A percentile compares a stretch with the other conserved stretches of the same genome.
Conservation (phyloP, 2,329 filamentous ascomycete species). For the Monilinia vaccinii-corymbosi region DNA sequence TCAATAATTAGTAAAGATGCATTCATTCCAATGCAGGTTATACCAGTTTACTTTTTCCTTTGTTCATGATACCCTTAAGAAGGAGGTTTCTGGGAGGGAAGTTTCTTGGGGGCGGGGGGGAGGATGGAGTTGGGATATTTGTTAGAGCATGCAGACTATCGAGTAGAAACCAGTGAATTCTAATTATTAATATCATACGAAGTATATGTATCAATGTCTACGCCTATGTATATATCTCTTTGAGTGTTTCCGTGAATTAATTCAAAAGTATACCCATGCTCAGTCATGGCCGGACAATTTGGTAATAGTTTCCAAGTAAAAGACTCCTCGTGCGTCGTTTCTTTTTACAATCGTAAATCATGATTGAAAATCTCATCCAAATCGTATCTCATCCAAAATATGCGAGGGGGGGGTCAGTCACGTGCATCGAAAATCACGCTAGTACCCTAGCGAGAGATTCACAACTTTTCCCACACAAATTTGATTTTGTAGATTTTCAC, state of each 20-base stretch:
- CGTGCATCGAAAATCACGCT: neutral
- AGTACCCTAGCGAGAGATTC: neutral
- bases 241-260: neutral
- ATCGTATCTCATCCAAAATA: neutral
- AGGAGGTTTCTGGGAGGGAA: neutral
- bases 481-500: neutral
- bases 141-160: neutral
- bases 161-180: neutral
- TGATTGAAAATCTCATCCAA: neutral
- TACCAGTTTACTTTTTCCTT: neutral
- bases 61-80: slow-evolving; percentile 13
- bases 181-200: neutral
- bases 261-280: neutral
- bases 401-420: neutral
- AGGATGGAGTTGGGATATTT: neutral
- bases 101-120: no score
- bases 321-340: neutral
- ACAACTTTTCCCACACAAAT: slow-evolving; percentile 11
- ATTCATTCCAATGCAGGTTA: neutral
- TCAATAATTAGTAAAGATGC: neutral
- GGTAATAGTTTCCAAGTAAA: neutral
- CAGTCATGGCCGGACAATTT: neutral
- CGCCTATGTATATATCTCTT: neutral
- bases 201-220: neutral
- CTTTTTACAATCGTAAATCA: neutral